Conservation (phyloP, 139 green algal species). For the Nannochloris sp. region DNA sequence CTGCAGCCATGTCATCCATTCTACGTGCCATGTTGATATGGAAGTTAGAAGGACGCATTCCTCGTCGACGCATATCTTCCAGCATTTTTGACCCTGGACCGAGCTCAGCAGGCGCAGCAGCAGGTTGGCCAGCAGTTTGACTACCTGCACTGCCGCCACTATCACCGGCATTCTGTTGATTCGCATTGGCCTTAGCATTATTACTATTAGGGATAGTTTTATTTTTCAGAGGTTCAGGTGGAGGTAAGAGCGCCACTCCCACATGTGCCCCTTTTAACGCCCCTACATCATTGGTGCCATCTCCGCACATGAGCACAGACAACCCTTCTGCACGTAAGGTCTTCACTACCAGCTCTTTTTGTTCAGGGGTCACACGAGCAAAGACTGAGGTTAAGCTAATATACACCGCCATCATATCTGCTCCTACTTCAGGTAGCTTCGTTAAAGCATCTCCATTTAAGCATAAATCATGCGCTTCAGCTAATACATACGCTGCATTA, state of each 20-base stretch:
- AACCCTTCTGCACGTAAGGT: slow-evolving; percentile 59
- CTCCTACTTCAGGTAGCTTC: slow-evolving; percentile 51
- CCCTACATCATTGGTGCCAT: slow-evolving; percentile 98
- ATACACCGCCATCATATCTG: slow-evolving; percentile 21
- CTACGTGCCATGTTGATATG: slow-evolving; percentile 57
- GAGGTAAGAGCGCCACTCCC: slow-evolving; percentile 74
- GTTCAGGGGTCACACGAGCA: slow-evolving; percentile 81
- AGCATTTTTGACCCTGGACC: slow-evolving; percentile 46
- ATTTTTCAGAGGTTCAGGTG: slow-evolving; percentile 20
- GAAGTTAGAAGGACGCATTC: slow-evolving; percentile 35
- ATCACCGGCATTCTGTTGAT: not conserved
- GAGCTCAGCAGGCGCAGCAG: not conserved
- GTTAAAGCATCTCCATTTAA: slow-evolving; percentile 72
- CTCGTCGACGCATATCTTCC: slow-evolving; percentile 37
- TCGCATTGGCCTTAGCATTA: no score
- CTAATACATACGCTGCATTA: slow-evolving; percentile 50
- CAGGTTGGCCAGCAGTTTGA: not conserved
- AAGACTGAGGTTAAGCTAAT: slow-evolving; percentile 76
- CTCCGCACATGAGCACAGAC: slow-evolving; percentile 91
- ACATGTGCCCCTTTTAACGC: slow-evolving; percentile 88
- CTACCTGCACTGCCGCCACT: not conserved
- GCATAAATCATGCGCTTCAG: slow-evolving; percentile 80
- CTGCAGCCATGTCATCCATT: slow-evolving; percentile 65
- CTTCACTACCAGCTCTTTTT: slow-evolving; percentile 97
- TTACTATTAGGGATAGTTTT: no score